These are phyloP conservation scores for Huntiella savannae DNA, from an alignment of 2,329 filamentous ascomycete genomes.

Conservation along the genomic window DNA sequence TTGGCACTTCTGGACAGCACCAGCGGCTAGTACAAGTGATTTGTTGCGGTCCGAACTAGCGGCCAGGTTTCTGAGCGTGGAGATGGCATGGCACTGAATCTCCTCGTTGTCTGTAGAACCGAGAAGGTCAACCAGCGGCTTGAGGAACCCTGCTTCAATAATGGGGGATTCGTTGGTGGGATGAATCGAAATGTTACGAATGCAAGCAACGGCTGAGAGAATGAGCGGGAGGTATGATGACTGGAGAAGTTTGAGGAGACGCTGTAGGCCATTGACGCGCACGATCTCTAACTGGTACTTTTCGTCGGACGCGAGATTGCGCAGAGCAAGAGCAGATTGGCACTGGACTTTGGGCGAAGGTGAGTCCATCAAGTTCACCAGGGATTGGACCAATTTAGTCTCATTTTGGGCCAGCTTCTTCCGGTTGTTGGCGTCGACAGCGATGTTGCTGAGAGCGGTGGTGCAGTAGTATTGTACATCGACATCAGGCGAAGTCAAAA, in stretches of 20 bases:
- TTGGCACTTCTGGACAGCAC: constrained; percentile 96
- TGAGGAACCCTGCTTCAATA: constrained; percentile 90
- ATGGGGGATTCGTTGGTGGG: constrained; percentile 95
- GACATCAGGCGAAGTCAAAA: constrained; percentile 80
- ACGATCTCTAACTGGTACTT: constrained; percentile 98
- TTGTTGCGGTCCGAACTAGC: constrained; percentile 97
- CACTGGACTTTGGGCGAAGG: constrained; percentile 95
- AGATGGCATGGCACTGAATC: constrained; percentile 97
- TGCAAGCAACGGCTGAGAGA: constrained; percentile 89
- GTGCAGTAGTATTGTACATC: constrained; percentile 99
- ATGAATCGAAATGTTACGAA: constrained; percentile 97
- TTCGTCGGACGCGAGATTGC: constrained; percentile 92
- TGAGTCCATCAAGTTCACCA: constrained; percentile 94
- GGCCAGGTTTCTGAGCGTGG: constrained; percentile 82
- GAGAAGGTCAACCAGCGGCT: constrained; percentile 79
- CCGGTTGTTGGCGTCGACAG: constrained; percentile 78
- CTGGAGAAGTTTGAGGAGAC: constrained; percentile 74
- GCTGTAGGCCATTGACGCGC: constrained; percentile 63
- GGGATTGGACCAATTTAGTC: constrained; percentile 73
- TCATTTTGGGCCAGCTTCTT: constrained; percentile 83
- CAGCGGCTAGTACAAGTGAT: constrained; percentile 86
- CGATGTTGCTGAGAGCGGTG: constrained; percentile 94
- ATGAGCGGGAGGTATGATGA: constrained; percentile 93
- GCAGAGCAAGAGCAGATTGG: constrained; percentile 80
- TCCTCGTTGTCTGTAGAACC: constrained; percentile 96